These are phyloP conservation scores for Bondarzewia mesenterica DNA, from an alignment of 1,284 basidiomycete species.

Conservation along the genomic window DNA sequence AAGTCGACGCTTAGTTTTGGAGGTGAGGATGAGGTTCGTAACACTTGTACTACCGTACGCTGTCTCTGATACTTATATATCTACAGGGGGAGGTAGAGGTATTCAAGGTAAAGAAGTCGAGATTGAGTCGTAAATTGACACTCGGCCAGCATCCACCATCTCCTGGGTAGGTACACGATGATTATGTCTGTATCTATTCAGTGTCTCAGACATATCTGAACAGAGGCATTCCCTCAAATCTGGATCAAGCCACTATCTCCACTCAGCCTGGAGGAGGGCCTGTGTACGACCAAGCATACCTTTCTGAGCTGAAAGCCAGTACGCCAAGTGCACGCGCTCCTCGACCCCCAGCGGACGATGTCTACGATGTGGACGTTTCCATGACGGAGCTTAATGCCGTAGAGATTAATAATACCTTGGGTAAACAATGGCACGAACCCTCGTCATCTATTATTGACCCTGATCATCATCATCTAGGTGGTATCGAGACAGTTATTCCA, in stretches of 20 bases:
- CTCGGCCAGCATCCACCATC: conserved; percentile 46
- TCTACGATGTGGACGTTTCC: conserved; percentile 45
- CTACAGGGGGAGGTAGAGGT: conserved; percentile 46
- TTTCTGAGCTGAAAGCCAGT: conserved; percentile 77
- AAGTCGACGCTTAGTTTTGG: conserved; percentile 78
- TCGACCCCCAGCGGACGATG: conserved; percentile 22
- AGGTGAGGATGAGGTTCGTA: conserved; percentile 63
- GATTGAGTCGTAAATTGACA: conserved; percentile 55
- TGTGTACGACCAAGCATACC: conserved; percentile 70
- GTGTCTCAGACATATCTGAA: conserved; percentile 1
- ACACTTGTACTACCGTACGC: conserved; percentile 15
- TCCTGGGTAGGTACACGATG: conserved; percentile 18
- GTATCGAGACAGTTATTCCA: conserved; percentile 49
- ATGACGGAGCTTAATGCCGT: conserved; percentile 35
- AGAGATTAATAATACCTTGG: conserved; percentile 4
- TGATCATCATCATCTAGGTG: conserved; percentile 9
- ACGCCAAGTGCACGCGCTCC: conserved; percentile 57
- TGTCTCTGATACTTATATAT: conserved; percentile 19
- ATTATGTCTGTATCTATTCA: conserved; percentile 5
- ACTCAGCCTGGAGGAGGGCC: conserved; percentile 37
- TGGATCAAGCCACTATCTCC: conserved; percentile 48
- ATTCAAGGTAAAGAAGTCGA: conserved; percentile 74
- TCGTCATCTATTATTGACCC: conserved; percentile 1
- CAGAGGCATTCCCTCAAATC: conserved; percentile 28
- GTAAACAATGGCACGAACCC: conserved; percentile 5